Base-by-base conservation (phyloP, 805 yeast genomes). In the Wickerhamiella domercqiae region DNA sequence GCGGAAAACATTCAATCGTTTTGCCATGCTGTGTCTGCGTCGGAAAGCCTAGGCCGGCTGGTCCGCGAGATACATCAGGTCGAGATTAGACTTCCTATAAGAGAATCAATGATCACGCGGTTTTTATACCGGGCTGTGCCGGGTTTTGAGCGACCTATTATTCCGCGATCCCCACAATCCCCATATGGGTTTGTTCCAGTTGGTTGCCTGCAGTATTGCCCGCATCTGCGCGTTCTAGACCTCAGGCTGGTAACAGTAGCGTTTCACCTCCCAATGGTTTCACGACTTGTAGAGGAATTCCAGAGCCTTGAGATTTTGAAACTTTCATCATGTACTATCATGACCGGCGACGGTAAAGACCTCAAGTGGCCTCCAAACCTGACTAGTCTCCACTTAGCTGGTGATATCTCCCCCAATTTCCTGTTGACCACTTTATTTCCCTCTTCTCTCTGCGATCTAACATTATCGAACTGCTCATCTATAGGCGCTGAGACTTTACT, bases 161-260 rank as follows among this genome's bases (percentile, higher is more conserved):
- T n/a, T n/a, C n/a, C n/a, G n/a, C n/a, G n/a, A n/a, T n/a, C 97
- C 0, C 94, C 97, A 3, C 97, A 87, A 53, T 77, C 96, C 22
- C 78, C 93, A 59, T 87, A 90, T 62, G 98, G 98, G 0, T 68
- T 75, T 35, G 78, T 93, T 2, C 96, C 97, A 1, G 60, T 87
- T 46, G 69, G 82, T n/a, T 75, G 93, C 35, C 63, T 90, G 32
- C 70, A 80, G 41, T 63, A 75, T 31, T 90, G 98, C 54, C 60
- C 60, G 17, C 64, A 67, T 20, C 60, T 87, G 40, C 64, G 64
- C 44, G 68, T 72, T 2, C 61, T 87, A 25, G 96, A 87, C 53
- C 59, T 87, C 42, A 71, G 94, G 9, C 62, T 84, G 19, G 96
- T 87, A 2, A 79, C 94, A 3, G 97, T 86, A 57, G 81, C 94